Evolutionary conservation across 257 asterid genomes (phyloP), one percentile per base, ranked within the genome.

Genomic region (Fraxinus excelsior): DNA sequence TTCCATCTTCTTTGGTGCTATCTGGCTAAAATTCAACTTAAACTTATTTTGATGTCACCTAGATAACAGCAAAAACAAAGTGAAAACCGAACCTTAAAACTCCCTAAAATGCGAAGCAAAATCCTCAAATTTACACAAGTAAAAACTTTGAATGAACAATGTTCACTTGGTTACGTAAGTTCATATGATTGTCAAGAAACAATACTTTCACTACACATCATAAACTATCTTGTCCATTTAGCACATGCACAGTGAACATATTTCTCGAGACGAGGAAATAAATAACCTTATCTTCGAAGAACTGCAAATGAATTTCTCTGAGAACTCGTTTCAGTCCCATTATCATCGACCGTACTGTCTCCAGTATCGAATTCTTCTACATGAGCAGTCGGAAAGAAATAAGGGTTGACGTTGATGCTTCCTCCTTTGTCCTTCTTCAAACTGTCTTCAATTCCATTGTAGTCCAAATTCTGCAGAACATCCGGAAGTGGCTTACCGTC

Each of bases 381-480:
- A 60, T 79, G 81, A 65, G 81, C 81, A 10, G 70, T 66, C 6
- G 87, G 73, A 70, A 71, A 71, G 76, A 87, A 77, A 67, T 84
- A 82, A 75, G 88, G 88, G 73, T 83, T 87, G 29, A 51, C 38
- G 7, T 37, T 32, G 11, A 70, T 80, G 26, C 81, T 81, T 38
- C 86, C 88, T 0, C 83, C 88, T 49, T 75, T 74, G 29, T 71
- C 85, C 78, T 87, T 88, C 82, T 85, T 87, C 81, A 86, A 64
- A 53, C 85, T 84, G 12, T 90, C 91, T 29, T 84, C 87, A 19
- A 86, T 83, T 37, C 91, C 90, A 3, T 44, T 79, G 66, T 89
- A 87, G 72, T 92, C 96, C 85, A 90, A 67, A 82, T 82, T 82
- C 76, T 80, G 89, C 75, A 87, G 82, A 70, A 82, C 78, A 19